Conservation (phyloP, 192 early-diverging fungal genomes). For the Funneliformis geosporum region DNA sequence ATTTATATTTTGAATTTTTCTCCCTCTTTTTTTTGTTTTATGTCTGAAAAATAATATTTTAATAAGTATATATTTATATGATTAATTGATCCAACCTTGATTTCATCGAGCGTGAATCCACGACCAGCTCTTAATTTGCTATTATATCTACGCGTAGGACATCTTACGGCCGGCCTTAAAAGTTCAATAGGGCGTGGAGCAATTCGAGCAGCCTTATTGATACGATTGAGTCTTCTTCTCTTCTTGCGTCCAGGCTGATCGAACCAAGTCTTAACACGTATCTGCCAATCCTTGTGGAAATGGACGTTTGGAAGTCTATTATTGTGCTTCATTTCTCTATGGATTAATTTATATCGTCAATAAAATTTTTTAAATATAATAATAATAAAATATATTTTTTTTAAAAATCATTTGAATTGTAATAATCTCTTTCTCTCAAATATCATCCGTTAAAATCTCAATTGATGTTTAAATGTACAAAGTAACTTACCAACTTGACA, state of each 20-base stretch:
- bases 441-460: not conserved
- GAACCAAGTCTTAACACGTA: slow-evolving; percentile 97
- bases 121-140: slow-evolving; percentile 93
- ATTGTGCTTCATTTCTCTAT: slow-evolving; percentile 80
- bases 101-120: slow-evolving; percentile 98
- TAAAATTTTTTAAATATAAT: not conserved
- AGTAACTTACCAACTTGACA: not conserved
- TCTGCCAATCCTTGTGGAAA: slow-evolving; percentile 98
- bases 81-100: slow-evolving; percentile 67
- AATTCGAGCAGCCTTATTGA: slow-evolving; percentile 94
- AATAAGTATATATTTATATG: not conserved
- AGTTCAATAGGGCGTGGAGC: slow-evolving; percentile 96
- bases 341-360: not conserved
- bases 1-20: not conserved
- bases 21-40: no score
- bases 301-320: slow-evolving; percentile 92
- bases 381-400: not conserved
- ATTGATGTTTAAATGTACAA: not conserved
- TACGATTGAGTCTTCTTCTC: slow-evolving; percentile 80
- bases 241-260: slow-evolving; percentile 96
- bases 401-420: not conserved
- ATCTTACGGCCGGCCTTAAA: slow-evolving; percentile 94
- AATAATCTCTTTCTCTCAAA: not conserved
- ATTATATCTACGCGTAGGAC: slow-evolving; percentile 98
- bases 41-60: no score